Evolutionary conservation across 1,139 yeast genomes (phyloP), one percentile per base, ranked within the genome.

Genomic region (Taiozyma sp.): DNA sequence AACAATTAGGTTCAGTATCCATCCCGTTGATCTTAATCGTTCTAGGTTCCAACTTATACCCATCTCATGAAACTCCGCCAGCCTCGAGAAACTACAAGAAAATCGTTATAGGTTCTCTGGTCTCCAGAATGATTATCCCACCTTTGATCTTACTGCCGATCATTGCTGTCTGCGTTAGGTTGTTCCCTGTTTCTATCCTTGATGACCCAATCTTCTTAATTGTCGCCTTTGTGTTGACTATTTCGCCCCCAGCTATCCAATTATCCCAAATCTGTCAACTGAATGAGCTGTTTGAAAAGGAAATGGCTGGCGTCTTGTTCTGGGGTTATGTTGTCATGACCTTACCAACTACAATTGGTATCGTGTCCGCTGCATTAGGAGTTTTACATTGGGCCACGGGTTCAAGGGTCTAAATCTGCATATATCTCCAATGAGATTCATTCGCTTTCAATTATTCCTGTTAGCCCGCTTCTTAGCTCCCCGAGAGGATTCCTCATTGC

Each of bases 1-100:
- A 73, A 40, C 95, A 89, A 66, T 71, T 91, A 55, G 97, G 97
- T 4, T 75, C 84, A 6, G 95, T 91, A 21, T 93, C 98, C 2
- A 88, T 90, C 58, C 99, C 99, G 1, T 74, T 86, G 57, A 85
- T 85, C 55, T 72, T 86, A 59, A 80, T 86, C 50, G 88, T 85
- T 11, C 61, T 86, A 56, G 95, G 95, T 8, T 81, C 90, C n/a
- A 85, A 85, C 61, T 71, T 86, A 55, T 80, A 80, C 53, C 91
- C 91, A 7, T 75, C 85, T 1, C 65, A 71, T 19, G 91, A 84
- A 51, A 74, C 81, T 3, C 87, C 88, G 34, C 84, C 85, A 7
- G 77, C 85, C 16, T 77, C 87, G 6, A 75, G 73, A 45, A 82
- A 83, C 62, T 81, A 83, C 62, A 70, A 71, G n/a, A 75, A 80